Percentiles rank a stretch among this genome's conserved stretches.
phyloP scores from a whole-genome alignment of 1,284 basidiomycete genomes.

The Pseudozyma thailandica region DNA sequence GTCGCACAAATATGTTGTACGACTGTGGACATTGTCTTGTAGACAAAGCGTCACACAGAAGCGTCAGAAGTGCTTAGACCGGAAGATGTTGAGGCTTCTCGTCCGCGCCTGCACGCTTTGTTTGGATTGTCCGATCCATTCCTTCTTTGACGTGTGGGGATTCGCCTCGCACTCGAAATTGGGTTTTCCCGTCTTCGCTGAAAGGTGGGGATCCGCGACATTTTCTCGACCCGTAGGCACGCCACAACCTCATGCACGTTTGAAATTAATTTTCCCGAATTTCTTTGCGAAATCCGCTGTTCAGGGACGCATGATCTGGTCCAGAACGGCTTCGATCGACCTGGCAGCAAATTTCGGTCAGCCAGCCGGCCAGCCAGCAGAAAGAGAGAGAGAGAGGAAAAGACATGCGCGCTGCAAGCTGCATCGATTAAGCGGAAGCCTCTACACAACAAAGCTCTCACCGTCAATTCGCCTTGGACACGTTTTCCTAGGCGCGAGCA shows the following conservation, averaged over 20 bases:
- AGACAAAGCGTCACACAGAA: no score
- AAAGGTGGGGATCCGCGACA: background rate
- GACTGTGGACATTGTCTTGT: no score
- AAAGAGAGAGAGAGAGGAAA: no score
- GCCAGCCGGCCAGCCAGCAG: no score
- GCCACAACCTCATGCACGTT: background rate
- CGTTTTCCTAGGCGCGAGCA: background rate
- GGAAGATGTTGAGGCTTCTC: no score
- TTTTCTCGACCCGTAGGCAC: constrained; percentile 2
- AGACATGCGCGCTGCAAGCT: constrained; percentile 2
- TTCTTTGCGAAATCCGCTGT: background rate
- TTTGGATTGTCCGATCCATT: background rate
- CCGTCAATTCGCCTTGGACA: background rate
- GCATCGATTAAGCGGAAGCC: background rate
- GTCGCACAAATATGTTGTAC: no score
- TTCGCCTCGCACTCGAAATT: background rate
- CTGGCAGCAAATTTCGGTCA: no score
- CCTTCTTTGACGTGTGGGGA: constrained; percentile 3
- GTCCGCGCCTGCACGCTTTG: background rate
- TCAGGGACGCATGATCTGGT: background rate
- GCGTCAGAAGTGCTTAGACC: no score
- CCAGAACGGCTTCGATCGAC: background rate
- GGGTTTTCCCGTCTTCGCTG: background rate
- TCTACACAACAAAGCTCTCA: background rate
- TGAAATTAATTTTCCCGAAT: background rate